These are phyloP conservation scores for Leishmania braziliensis DNA, from an alignment of 208 protist genomes.

Conservation along the genomic window DNA sequence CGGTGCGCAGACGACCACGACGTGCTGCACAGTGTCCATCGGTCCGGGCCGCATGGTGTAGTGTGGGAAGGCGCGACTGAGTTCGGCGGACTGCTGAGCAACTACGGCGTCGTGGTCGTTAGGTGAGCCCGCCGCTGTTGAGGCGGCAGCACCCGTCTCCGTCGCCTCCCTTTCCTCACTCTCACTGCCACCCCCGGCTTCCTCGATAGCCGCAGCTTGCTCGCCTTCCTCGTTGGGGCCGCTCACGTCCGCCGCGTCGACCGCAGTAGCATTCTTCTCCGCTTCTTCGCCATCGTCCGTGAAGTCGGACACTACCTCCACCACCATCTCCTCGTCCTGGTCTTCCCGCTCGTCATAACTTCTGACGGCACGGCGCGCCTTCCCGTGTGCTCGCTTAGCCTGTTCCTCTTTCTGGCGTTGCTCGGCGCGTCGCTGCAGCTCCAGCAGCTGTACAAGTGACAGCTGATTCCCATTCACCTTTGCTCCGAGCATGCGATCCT, in stretches of 20 bases:
- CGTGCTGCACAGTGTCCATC: conserved; percentile 45
- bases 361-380: background rate
- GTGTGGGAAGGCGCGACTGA: conserved; percentile 32
- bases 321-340: conserved; percentile 8
- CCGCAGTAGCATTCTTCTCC: background rate
- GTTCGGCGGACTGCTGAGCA: conserved; percentile 33
- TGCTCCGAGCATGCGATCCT: conserved; percentile 56
- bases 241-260: background rate
- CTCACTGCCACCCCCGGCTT: conserved; percentile 2
- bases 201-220: background rate
- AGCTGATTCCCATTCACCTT: conserved; percentile 73
- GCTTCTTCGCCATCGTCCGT: conserved; percentile 20
- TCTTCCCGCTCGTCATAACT: background rate
- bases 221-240: conserved; percentile 1
- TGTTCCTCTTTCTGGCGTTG: conserved; percentile 11
- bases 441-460: conserved; percentile 51
- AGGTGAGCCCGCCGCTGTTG: background rate
- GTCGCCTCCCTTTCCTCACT: background rate
- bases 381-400: conserved; percentile 15
- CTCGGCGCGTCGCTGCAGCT: conserved; percentile 17
- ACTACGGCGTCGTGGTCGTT: conserved; percentile 5
- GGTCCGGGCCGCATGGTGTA: conserved; percentile 38
- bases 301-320: conserved; percentile 19
- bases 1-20: conserved; percentile 51
- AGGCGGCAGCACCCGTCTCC: background rate